Evolutionary conservation across 2,329 filamentous ascomycete species (phyloP).

Genomic region (Achaetomium macrosporum): DNA sequence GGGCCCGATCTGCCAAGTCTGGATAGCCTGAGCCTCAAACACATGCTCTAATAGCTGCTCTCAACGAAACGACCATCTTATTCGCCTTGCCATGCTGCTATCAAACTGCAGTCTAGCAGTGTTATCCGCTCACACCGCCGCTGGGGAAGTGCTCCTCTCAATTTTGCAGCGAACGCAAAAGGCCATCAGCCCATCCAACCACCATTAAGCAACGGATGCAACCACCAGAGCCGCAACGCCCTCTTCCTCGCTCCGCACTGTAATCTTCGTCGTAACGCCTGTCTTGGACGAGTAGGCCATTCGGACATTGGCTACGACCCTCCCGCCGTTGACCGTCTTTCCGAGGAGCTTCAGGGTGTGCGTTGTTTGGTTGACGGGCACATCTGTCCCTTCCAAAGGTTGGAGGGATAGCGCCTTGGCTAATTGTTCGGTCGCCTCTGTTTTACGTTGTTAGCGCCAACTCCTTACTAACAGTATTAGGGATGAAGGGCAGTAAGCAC

Average conservation of each 20-base stretch:
- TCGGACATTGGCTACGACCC: conserved; percentile 78
- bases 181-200: conserved; percentile 18
- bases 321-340: conserved; percentile 87
- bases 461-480: not conserved
- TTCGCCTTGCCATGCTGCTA: too few species aligned
- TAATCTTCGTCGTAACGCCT: conserved; percentile 94
- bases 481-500: conserved; percentile 46
- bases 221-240: conserved; percentile 80
- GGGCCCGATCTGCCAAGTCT: too few species aligned
- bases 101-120: too few species aligned
- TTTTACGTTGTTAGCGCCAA: conserved; percentile 1
- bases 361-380: conserved; percentile 80
- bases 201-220: conserved; percentile 68
- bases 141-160: conserved; percentile 13
- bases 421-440: conserved; percentile 89
- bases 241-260: conserved; percentile 86
- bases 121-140: not conserved
- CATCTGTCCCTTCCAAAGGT: conserved; percentile 88
- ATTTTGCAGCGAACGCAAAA: conserved; percentile 20
- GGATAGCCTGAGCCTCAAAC: too few species aligned
- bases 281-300: conserved; percentile 93
- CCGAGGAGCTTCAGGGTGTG: conserved; percentile 94
- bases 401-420: conserved; percentile 83
- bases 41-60: too few species aligned
- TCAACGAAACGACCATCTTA: too few species aligned